Percentiles rank a stretch among this genome's conserved stretches.
phyloP scores from a whole-genome alignment of 805 yeast species.

The Tetrapisispora taiwanensis region DNA sequence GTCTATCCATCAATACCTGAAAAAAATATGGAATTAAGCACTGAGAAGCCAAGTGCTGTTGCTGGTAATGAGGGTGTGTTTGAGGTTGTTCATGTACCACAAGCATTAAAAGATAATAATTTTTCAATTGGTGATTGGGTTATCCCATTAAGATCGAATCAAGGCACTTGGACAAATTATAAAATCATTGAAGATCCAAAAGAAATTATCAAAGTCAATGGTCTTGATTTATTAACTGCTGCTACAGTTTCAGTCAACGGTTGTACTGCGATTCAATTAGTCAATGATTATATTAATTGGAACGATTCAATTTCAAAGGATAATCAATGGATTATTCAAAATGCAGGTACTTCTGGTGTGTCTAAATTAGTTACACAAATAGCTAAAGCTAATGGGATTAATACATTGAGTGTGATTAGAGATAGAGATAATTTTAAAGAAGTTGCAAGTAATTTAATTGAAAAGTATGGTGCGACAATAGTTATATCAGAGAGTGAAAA shows the following conservation, averaged over 20 bases:
- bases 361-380: conserved; percentile 87
- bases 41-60: conserved; percentile 61
- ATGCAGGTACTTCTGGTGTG: conserved; percentile 94
- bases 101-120: conserved; percentile 29
- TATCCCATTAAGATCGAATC: conserved; percentile 63
- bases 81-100: conserved; percentile 67
- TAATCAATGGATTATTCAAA: conserved; percentile 85
- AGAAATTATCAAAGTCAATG: conserved; percentile 45
- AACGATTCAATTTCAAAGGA: conserved; percentile 8
- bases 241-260: conserved; percentile 93
- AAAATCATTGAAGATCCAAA: conserved; percentile 48
- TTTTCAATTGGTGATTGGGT: conserved; percentile 76
- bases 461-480: conserved; percentile 63
- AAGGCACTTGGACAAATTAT: conserved; percentile 87
- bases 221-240: conserved; percentile 50
- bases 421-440: conserved; percentile 71
- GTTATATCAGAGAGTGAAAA: conserved; percentile 87
- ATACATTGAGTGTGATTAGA: conserved; percentile 80
- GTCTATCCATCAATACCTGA: conserved; percentile 74
- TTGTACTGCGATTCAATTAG: conserved; percentile 81
- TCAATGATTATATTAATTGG: conserved; percentile 47
- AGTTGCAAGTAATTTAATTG: conserved; percentile 41
- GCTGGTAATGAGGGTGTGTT: conserved; percentile 94
- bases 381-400: conserved; percentile 65
- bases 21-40: conserved; percentile 40